Percentiles rank a stretch among this genome's conserved stretches.
Conservation (phyloP, 768 basidiomycete species). For the Cubamyces lactineus region DNA sequence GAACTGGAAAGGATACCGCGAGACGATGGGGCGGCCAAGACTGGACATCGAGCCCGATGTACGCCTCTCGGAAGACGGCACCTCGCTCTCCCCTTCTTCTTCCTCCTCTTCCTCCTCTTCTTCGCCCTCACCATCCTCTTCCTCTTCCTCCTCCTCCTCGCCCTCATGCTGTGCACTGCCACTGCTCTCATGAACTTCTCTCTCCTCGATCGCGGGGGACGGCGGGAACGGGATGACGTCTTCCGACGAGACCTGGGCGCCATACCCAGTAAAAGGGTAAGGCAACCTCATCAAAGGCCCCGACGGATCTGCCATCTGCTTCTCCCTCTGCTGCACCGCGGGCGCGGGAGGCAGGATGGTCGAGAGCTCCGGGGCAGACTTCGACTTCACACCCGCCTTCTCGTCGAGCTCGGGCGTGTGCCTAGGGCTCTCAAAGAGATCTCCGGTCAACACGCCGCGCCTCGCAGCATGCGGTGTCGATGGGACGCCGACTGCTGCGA, state of each 20-base stretch:
- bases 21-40: conserved; percentile 73
- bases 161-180: conserved; percentile 26
- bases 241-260: conserved; percentile 62
- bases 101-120: conserved; percentile 51
- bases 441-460: conserved; percentile 60
- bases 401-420: conserved; percentile 33
- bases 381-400: conserved; percentile 18
- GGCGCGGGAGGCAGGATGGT: conserved; percentile 47
- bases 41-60: conserved; percentile 86
- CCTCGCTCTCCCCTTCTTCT: conserved; percentile 44
- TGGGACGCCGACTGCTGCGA: conserved; percentile 58
- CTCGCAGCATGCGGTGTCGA: conserved; percentile 54
- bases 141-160: conserved; percentile 33
- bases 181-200: conserved; percentile 31
- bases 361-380: conserved; percentile 38
- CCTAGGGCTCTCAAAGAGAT: conserved; percentile 61
- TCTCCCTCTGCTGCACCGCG: conserved; percentile 54
- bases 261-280: conserved; percentile 71
- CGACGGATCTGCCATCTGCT: conserved; percentile 40
- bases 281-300: conserved; percentile 56
- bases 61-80: conserved; percentile 55
- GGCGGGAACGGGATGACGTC: conserved; percentile 81
- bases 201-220: conserved; percentile 49
- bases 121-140: conserved; percentile 41
- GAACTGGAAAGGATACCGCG: conserved; percentile 72